Evolutionary conservation across 2,329 filamentous ascomycete genomes (phyloP), one percentile per base, ranked within the genome.

Genomic region (Cladosporium oxysporum): DNA sequence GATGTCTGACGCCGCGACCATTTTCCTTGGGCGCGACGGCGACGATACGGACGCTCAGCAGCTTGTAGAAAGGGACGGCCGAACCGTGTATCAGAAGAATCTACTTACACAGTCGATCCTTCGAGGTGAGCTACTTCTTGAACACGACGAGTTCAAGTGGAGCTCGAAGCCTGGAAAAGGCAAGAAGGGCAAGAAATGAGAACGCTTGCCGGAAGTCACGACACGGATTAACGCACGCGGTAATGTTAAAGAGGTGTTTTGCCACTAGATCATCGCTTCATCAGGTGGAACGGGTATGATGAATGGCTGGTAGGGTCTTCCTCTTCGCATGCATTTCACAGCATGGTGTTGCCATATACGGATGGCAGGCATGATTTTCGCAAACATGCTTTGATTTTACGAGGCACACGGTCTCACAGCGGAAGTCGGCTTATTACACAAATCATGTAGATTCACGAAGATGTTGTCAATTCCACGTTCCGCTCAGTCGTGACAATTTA

Each of bases 81-180:
- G 73, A n/a, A 70, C 61, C 6, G 77, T 79, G 55, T 83, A 78
- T 59, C 74, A 73, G n/a, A 81, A 78, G 68, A 79, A 82, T 41
- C 70, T 84, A 2, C 69, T 84, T 14, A 74, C 78, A 0, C 73
- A 77, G 49, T 79, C 79, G 62, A 79, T 83, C 50, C 70, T 84
- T 23, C 75, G 78, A n/a, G 82, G 80, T 1, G 64, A 69, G 2
- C 61, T 83, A 2, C 76, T 82, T 44, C 69, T 79, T 0, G 72
- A 79, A 0, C 76, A 72, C 62, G 73, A 79, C 1, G 80, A 82
- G 57, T 80, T 60, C 57, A 29, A 41, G 18, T 59, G 58, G 44
- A 31, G 53, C 21, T 23, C 23, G 21, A 16, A 11, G 5, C 21
- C 44, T 37, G 44, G 8, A 12, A 53, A 41, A 35, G 55, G 23